Conservation (phyloP, 163 green algal species). For the Scenedesmus sp. region DNA sequence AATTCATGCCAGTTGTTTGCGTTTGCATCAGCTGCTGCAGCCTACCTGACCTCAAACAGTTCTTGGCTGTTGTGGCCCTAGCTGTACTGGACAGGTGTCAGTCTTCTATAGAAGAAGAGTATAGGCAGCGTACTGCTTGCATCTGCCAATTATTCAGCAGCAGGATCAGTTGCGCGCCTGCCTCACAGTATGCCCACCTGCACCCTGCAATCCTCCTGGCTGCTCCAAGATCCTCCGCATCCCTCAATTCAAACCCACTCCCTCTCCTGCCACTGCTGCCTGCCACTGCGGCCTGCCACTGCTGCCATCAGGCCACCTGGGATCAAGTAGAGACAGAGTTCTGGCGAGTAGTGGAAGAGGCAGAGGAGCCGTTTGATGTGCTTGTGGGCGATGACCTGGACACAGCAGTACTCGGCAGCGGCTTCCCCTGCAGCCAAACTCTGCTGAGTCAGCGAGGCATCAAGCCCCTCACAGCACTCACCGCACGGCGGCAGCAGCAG, state of each 20-base stretch:
- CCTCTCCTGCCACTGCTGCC: too few relatives aligned
- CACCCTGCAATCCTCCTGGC: too few relatives aligned
- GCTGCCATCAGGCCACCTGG: conserved; percentile 55
- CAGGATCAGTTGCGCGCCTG: too few relatives aligned
- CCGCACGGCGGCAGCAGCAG: conserved; percentile 7
- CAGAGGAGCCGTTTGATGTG: conserved; percentile 85
- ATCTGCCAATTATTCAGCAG: too few relatives aligned
- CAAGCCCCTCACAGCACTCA: conserved; percentile 11
- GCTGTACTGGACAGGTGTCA: neutral
- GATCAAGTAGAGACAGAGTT: conserved; percentile 82
- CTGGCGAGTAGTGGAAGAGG: conserved; percentile 86
- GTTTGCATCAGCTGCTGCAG: neutral
- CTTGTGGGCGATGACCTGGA: conserved; percentile 80
- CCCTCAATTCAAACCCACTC: too few relatives aligned
- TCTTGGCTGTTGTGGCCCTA: too few relatives aligned
- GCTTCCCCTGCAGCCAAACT: conserved; percentile 65
- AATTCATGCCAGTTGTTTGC: neutral
- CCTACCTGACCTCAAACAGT: too few relatives aligned
- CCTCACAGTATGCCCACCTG: too few relatives aligned
- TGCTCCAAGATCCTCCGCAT: too few relatives aligned
- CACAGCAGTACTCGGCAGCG: conserved; percentile 66
- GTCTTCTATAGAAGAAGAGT: too few relatives aligned
- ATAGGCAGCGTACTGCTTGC: too few relatives aligned
- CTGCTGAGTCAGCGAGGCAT: neutral
- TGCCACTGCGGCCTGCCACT: neutral